Evolutionary conservation across 768 basidiomycete genomes (phyloP), one percentile per base, ranked within the genome.

Genomic region (Pleurotus eryngii): DNA sequence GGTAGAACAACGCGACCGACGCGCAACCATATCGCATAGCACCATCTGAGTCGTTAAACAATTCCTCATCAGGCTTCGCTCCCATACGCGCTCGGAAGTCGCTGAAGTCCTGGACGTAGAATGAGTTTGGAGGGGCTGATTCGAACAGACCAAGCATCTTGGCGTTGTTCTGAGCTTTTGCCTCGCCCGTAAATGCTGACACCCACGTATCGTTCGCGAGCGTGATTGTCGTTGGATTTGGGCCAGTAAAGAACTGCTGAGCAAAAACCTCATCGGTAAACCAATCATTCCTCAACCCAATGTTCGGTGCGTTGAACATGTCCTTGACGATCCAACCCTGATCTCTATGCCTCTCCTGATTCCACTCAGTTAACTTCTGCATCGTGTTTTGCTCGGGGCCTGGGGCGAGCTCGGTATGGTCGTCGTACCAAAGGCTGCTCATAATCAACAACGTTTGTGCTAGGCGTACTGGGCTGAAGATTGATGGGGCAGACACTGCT

Each of bases 281-380:
- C 70, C 70, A 71, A 55, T 71, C 70, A 15, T 56, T 27, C 27
- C 68, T 65, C 46, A 60, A 61, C 4, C 70, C 70, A n/a, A 71
- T 62, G 53, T 70, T 71, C n/a, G 56, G 58, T 48, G 50, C 49
- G 27, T 47, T 62, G 51, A 64, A 68, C 64, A 68, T 66, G 55
- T 67, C 61, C 37, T 49, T 37, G 18, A 49, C 18, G 26, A 42
- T 8, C 26, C 37, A 38, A 26, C 55, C 38, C 18, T 50, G 42
- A 24, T 56, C 58, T 15, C 48, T 43, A 39, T 60, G 61, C 42
- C 60, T 55, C 39, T 51, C 46, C 15, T 39, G 22, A 42, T 62
- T 62, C 40, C 65, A 61, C 12, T 62, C 51, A 37, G 59, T 61
- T 35, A 68, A 59, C 24, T 47, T 60, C 22, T 59, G n/a, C 62